Base-by-base conservation (phyloP, 768 basidiomycete species). In the Leucocoprinus leucothites region DNA sequence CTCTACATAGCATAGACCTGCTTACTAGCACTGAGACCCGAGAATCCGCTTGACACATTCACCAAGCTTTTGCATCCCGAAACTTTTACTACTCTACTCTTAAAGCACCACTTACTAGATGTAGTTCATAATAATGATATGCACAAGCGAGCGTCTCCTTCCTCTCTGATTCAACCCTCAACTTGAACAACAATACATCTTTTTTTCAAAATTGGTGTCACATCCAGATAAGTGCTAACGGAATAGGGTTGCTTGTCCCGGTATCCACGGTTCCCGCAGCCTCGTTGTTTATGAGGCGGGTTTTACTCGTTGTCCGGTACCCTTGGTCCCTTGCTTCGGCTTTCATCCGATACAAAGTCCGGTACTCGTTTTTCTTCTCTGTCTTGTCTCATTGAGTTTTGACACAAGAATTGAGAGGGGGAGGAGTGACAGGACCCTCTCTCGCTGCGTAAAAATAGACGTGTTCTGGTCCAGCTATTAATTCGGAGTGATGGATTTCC, bases 91-190 rank as follows among this genome's bases (percentile, higher is more conserved):
- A 40, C 46, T 28, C 45, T 55, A 53, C 42, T 35, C 18, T 13
- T 35, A 2, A 13, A 16, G 24, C 38, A 38, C 38, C 38, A 38
- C 38, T n/a, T 38, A 38, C 31, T 31, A 55, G 53, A 56, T 22
- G 46, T 55, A 55, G 36, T 41, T 31, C 40, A 41, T 48, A 16
- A 22, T 43, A 56, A 56, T 48, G 46, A 16, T 31, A 48, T 54
- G 34, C 43, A 36, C 14, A 28, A 44, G 42, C 8, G 40, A 31
- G 31, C 31, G 31, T 31, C 31, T 31, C 31, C 6, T 11, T 5
- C 31, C 31, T 11, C n/a, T n/a, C n/a, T n/a, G n/a, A n/a, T n/a
- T n/a, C n/a, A n/a, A n/a, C n/a, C n/a, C n/a, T n/a, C n/a, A n/a
- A n/a, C n/a, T n/a, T n/a, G n/a, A n/a, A n/a, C n/a, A n/a, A n/a